A percentile compares a stretch with the other conserved stretches of the same genome.
These are phyloP conservation scores for Podospora australis DNA, from an alignment of 495 filamentous ascomycete genomes.

Conservation along the genomic window DNA sequence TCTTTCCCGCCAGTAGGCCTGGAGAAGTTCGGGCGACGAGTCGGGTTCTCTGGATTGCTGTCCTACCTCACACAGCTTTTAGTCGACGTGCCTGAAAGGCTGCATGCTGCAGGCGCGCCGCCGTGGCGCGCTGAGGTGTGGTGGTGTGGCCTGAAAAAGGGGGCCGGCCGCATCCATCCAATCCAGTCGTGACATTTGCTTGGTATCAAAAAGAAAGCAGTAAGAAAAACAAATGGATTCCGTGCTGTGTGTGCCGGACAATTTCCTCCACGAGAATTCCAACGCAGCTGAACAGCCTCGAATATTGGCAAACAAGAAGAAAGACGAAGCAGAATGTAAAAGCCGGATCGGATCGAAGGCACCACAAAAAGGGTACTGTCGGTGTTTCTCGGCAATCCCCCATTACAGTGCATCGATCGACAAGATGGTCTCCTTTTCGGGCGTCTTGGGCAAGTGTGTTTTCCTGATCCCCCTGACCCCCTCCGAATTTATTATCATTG, in stretches of 20 bases:
- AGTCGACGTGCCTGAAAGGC: slow-evolving; percentile 5
- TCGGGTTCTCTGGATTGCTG: slow-evolving; percentile 11
- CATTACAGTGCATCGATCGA: slow-evolving; percentile 7
- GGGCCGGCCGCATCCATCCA: background rate
- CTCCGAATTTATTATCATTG: background rate
- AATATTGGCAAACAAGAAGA: no score
- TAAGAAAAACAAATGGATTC: background rate
- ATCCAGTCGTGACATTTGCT: background rate
- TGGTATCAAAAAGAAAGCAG: background rate
- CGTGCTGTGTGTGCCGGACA: no score
- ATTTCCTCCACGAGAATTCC: no score
- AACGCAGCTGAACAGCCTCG: background rate
- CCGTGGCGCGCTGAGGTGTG: background rate
- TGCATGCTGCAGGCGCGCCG: background rate
- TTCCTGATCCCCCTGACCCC: slow-evolving; percentile 2
- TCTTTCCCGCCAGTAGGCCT: background rate
- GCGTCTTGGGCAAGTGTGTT: slow-evolving; percentile 3
- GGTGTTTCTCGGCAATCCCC: background rate
- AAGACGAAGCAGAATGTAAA: no score
- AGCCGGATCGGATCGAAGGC: no score
- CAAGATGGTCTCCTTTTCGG: slow-evolving; percentile 9
- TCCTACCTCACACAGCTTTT: slow-evolving; percentile 12
- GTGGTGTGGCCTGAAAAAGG: background rate
- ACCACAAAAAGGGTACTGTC: slow-evolving; percentile 2
- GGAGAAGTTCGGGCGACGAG: no score